Conservation (phyloP, 495 filamentous ascomycete species). For the Aspergillus panamensis region DNA sequence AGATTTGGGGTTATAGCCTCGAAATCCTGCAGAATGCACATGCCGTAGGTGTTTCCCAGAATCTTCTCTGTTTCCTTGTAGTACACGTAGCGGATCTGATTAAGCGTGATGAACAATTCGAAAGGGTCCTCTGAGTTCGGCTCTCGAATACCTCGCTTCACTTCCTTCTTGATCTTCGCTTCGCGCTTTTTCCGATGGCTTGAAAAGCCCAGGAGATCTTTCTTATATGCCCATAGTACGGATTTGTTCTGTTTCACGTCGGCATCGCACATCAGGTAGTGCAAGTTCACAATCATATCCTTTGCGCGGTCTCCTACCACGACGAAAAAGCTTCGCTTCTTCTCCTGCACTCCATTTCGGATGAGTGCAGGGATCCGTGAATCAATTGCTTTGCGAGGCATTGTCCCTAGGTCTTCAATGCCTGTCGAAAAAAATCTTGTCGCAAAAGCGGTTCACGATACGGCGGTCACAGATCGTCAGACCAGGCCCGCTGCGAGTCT, state of each 20-base stretch:
- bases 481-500: not conserved
- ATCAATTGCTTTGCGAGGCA: conserved; percentile 65
- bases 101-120: conserved; percentile 93
- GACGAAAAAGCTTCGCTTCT: conserved; percentile 97
- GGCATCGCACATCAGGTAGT: conserved; percentile 86
- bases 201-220: conserved; percentile 91
- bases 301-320: conserved; percentile 94
- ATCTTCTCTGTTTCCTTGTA: conserved; percentile 99
- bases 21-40: conserved; percentile 98
- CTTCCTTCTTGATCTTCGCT: conserved; percentile 95
- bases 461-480: not conserved
- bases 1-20: conserved; percentile 97
- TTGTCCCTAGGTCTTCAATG: conserved; percentile 19
- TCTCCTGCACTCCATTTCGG: conserved; percentile 92
- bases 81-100: conserved; percentile 98
- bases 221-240: conserved; percentile 99
- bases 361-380: conserved; percentile 95
- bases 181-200: conserved; percentile 97
- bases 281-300: conserved; percentile 93
- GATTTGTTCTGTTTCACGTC: conserved; percentile 96
- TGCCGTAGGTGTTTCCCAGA: conserved; percentile 95
- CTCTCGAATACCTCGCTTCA: conserved; percentile 92
- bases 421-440: not conserved
- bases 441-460: not conserved
- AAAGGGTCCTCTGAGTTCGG: conserved; percentile 96